phyloP scores from a whole-genome alignment of 2,329 filamentous ascomycete species.

The Diaporthe aspalathi region DNA sequence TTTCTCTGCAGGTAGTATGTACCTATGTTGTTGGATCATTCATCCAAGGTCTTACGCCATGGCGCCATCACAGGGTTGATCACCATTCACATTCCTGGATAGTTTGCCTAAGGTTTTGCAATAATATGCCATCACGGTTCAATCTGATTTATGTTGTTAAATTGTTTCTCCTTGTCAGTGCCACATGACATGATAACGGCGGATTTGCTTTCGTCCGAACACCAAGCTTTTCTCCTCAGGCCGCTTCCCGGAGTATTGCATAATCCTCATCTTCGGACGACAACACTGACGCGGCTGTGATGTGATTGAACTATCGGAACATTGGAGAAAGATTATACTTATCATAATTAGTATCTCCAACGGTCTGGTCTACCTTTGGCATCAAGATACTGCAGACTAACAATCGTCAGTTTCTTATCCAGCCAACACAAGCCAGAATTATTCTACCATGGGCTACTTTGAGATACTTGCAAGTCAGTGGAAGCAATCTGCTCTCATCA shows the following conservation, averaged over 20 bases:
- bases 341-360: not conserved
- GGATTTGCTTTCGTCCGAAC: not conserved
- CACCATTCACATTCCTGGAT: no score
- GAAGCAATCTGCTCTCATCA: not conserved
- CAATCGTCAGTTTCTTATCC: not conserved
- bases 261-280: not conserved
- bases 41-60: not conserved
- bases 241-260: not conserved
- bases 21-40: no score
- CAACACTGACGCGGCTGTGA: not conserved
- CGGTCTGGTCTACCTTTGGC: no score
- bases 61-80: not conserved
- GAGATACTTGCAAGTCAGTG: not conserved
- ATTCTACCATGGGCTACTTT: not conserved
- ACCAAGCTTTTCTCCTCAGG: not conserved
- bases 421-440: not conserved
- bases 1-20: no score
- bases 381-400: not conserved
- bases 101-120: no score
- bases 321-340: not conserved
- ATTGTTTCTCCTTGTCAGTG: no score
- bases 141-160: no score
- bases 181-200: no score
- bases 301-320: not conserved
- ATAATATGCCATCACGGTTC: no score